These are phyloP conservation scores for Exserohilum turcica DNA, from an alignment of 2,329 filamentous ascomycete genomes.

Conservation along the genomic window DNA sequence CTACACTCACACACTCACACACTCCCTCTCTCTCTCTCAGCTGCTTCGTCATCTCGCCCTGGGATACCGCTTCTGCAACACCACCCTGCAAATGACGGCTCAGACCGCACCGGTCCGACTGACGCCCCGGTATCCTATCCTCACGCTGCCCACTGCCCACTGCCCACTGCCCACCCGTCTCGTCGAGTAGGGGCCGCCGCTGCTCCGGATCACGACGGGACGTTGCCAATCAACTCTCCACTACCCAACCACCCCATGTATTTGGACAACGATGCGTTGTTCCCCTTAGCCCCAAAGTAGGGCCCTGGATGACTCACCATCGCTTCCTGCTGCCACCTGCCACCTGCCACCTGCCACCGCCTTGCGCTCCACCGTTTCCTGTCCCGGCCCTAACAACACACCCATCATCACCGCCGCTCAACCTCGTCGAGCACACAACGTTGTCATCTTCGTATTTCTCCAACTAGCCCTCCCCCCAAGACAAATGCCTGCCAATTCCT, in stretches of 20 bases:
- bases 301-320: not conserved
- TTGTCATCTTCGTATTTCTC: too few species aligned
- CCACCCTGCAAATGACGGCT: not conserved
- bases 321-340: too few species aligned
- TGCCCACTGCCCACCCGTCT: too few species aligned
- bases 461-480: conserved; percentile 25
- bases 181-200: not conserved
- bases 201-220: conserved; percentile 25
- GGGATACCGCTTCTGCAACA: conserved; percentile 21
- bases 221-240: conserved; percentile 21
- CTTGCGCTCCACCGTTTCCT: conserved; percentile 14
- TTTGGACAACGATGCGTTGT: conserved; percentile 35
- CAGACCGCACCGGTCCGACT: conserved; percentile 13
- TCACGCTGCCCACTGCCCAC: too few species aligned
- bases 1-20: too few species aligned
- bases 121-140: conserved; percentile 16
- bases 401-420: too few species aligned
- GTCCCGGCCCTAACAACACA: too few species aligned
- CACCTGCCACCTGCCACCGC: conserved; percentile 16
- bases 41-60: conserved; percentile 19
- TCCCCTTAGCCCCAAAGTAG: conserved; percentile 21
- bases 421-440: too few species aligned
- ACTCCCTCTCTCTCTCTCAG: too few species aligned
- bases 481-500: conserved; percentile 43
- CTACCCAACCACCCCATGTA: conserved; percentile 13